Evolutionary conservation across 2,329 filamentous ascomycete genomes (phyloP), one percentile per base, ranked within the genome.

Genomic region (Paracorniculantispora psalliotae): DNA sequence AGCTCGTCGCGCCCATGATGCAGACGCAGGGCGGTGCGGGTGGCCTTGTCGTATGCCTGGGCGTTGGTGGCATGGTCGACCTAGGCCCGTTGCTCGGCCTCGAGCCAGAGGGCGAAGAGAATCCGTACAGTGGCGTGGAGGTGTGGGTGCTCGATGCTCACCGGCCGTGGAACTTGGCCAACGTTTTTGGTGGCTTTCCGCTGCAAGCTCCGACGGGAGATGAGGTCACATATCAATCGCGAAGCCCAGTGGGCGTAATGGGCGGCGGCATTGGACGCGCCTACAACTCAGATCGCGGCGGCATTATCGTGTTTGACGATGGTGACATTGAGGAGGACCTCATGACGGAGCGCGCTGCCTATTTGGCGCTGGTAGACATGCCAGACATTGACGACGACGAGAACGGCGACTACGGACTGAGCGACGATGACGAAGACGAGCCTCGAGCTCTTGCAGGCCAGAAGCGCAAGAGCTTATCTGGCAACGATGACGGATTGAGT

Each of bases 81-180:
- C 77, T 99, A 63, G 89, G 89, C 37, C 85, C 88, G 33, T 81
- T 93, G 33, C 76, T 99, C 13, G 90, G 90, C 0, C 79, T 97
- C 60, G 73, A 76, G 50, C 73, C 79, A 2, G 87, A 89, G 54
- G 82, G 82, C 7, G 86, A 88, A 28, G 82, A 84, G n/a, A 79
- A 80, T 10, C 79, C 86, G 53, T 88, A 90, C 75, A 86, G 88
- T 39, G 90, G 90, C n/a, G 90, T 97, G 1, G 92, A 97, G 71
- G 89, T 97, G 33, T 99, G 94, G 94, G 83, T 97, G 12, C 81
- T 97, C 61, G 94, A 99, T 74, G 86, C 93, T 28, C 84, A 94
- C 72, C 82, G 94, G 61, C 94, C 94, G 15, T 97, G 93, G 92
- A 97, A 99, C 71, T 72, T 99, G 68, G 86, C 85, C 63, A 99